These are phyloP conservation scores for Penstemon eatonii DNA, from an alignment of 257 asterid genomes.

Conservation along the genomic window DNA sequence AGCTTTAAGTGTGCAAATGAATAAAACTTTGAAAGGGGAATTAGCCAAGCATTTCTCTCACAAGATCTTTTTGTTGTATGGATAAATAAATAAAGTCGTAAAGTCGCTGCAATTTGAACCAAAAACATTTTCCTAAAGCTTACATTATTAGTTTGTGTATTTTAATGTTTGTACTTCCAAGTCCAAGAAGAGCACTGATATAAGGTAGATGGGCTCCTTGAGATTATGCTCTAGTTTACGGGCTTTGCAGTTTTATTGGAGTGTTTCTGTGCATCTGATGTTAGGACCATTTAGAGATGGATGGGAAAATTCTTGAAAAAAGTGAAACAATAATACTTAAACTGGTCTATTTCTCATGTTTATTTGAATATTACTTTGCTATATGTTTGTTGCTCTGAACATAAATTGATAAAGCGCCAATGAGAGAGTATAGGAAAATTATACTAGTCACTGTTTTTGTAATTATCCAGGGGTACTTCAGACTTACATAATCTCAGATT, in stretches of 20 bases:
- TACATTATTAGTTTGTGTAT: not conserved
- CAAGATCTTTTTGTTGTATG: constrained; percentile 18
- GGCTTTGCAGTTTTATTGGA: not conserved
- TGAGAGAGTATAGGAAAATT: no score
- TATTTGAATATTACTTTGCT: not conserved
- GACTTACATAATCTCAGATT: no score
- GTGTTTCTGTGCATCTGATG: not conserved
- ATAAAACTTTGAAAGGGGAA: not conserved
- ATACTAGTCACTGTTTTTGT: no score
- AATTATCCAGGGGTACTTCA: no score
- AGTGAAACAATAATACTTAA: not conserved
- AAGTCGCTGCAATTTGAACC: not conserved
- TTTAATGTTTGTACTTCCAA: not conserved
- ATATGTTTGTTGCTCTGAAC: not conserved
- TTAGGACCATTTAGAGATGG: not conserved
- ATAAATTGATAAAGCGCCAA: not conserved
- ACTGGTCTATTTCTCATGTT: not conserved
- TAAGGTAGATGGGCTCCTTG: not conserved
- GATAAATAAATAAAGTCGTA: not conserved
- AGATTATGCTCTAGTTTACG: not conserved
- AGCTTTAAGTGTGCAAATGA: constrained; percentile 34
- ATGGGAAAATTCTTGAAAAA: not conserved
- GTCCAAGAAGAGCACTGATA: not conserved
- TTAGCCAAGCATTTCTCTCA: not conserved
- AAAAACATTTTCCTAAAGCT: not conserved